Base-by-base conservation (phyloP, 1,284 basidiomycete genomes). In the Marasmius oreades region DNA sequence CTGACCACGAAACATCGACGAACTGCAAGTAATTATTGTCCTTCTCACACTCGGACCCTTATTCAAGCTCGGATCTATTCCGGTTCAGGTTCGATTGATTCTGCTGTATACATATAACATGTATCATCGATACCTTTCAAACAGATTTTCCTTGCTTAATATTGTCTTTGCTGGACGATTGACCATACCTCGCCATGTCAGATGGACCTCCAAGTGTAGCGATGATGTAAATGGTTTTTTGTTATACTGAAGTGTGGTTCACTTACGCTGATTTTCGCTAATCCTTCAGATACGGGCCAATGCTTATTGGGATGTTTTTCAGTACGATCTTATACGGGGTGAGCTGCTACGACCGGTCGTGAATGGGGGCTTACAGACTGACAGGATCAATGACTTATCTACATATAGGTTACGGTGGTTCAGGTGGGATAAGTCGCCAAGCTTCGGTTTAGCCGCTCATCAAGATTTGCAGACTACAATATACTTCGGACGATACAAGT, bases 321-420 rank as follows among this genome's bases (percentile, higher is more conserved):
- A 58, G 53, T 51, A 45, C 48, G n/a, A 44, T 50, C 2, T 42
- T 58, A 6, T 69, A 69, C 33, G 69, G 69, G 50, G 69, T 67
- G 55, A 55, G 64, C 11, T 55, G 28, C n/a, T 31, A 37, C 20
- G 26, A 20, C 14, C 18, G 14, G n/a, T 5, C n/a, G n/a, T n/a
- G n/a, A n/a, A 33, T 12, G 20, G 16, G 46, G 26, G 37, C 36
- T 45, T 11, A 22, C 6, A 26, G 31, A 22, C 39, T 56, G 26
- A 58, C 22, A 10, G 28, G 45, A 18, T 47, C n/a, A 3, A 5
- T 2, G 39, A 8, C 39, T 16, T 20, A 14, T 7, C 36, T 14
- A 12, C 22, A n/a, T 47, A 20, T 23, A 68, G 67, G 58, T 68
- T 8, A 53, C 65, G 42, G 48, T 64, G 22, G 61, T 67, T 10